These are phyloP conservation scores for Pharnaceum exiguum DNA, from an alignment of 148 eudicot species.

Conservation along the genomic window DNA sequence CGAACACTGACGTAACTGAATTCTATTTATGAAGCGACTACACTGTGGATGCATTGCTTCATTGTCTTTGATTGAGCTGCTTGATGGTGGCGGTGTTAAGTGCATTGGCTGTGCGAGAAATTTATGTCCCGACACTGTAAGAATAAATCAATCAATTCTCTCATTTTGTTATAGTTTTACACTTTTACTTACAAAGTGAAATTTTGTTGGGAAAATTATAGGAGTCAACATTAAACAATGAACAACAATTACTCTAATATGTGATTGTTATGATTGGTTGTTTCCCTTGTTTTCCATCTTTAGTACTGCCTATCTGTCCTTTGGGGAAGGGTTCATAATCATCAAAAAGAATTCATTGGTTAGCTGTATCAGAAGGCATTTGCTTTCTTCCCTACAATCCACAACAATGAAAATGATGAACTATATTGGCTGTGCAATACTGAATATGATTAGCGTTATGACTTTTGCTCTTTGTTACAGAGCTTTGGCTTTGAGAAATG, in stretches of 20 bases:
- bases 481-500: conserved; percentile 34
- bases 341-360: too few species aligned
- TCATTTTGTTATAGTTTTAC: neutral
- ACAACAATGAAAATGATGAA: conserved; percentile 5
- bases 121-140: conserved; percentile 44
- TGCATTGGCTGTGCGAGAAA: conserved; percentile 58
- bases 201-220: too few species aligned
- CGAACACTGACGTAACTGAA: conserved; percentile 11
- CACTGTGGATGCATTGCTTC: conserved; percentile 99
- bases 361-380: neutral
- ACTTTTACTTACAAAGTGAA: neutral
- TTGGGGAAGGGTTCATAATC: too few species aligned
- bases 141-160: conserved; percentile 19
- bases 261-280: too few species aligned
- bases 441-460: neutral
- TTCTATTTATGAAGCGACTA: conserved; percentile 55
- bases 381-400: neutral
- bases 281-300: too few species aligned
- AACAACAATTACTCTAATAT: too few species aligned
- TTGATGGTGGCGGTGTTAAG: conserved; percentile 81
- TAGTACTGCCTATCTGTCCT: too few species aligned
- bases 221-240: too few species aligned
- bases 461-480: conserved; percentile 31
- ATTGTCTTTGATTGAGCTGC: conserved; percentile 63
- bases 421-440: neutral